Percentiles rank a stretch among this genome's conserved stretches.
phyloP scores from a whole-genome alignment of 2,329 filamentous ascomycete genomes.

The Colletotrichum sp. region DNA sequence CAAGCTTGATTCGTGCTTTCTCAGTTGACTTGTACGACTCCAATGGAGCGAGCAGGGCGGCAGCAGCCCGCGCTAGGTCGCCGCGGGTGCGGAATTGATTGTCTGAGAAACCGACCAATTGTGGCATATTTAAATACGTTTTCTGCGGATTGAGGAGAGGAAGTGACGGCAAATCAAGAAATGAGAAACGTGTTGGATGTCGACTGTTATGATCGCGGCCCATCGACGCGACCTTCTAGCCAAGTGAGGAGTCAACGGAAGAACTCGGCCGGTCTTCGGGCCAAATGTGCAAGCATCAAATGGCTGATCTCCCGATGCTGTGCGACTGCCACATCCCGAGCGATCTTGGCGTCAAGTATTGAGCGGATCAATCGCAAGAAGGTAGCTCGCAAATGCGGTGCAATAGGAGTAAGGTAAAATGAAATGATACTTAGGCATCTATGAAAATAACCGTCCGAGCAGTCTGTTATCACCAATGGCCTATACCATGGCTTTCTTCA shows the following conservation, averaged over 20 bases:
- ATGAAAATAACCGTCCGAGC: background rate
- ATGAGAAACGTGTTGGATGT: background rate
- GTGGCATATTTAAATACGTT: conserved; percentile 22
- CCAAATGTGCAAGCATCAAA: background rate
- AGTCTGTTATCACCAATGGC: too few relatives aligned
- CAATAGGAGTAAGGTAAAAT: background rate
- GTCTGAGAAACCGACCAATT: conserved; percentile 33
- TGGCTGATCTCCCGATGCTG: background rate
- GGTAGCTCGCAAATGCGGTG: background rate
- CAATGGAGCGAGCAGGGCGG: conserved; percentile 28
- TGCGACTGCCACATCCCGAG: background rate
- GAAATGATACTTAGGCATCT: background rate
- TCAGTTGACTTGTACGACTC: conserved; percentile 29
- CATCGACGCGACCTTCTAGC: background rate
- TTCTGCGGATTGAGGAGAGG: background rate
- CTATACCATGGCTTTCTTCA: too few relatives aligned
- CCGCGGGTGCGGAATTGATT: conserved; percentile 32
- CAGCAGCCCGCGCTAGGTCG: conserved; percentile 29
- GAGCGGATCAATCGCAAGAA: background rate
- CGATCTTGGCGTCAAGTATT: background rate
- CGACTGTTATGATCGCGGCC: background rate
- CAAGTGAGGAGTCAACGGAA: background rate
- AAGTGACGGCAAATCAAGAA: background rate
- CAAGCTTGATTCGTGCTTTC: conserved; percentile 32
- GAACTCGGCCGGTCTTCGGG: background rate